A percentile compares a stretch with the other conserved stretches of the same genome.
These are phyloP conservation scores for Blastobotrys aristatus DNA, from an alignment of 1,139 yeast genomes.

Conservation along the genomic window DNA sequence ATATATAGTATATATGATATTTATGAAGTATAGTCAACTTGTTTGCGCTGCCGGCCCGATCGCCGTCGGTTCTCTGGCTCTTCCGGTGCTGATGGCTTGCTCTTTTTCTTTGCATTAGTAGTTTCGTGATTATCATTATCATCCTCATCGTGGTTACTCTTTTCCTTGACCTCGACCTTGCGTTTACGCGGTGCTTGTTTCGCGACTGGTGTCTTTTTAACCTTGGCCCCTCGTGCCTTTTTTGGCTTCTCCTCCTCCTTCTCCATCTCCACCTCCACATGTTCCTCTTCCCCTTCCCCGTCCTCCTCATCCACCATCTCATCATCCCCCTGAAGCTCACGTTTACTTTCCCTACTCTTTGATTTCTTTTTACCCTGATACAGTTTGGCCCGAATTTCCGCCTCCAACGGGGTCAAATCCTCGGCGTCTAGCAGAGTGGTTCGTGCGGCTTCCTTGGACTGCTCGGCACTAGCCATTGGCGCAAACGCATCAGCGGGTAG, in stretches of 20 bases:
- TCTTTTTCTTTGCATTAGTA: constrained; percentile 1
- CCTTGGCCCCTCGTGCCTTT: neutral
- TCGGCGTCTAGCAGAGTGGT: constrained; percentile 48
- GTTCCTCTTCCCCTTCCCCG: constrained; percentile 12
- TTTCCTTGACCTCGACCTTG: constrained; percentile 1
- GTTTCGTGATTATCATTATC: neutral
- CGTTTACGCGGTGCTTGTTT: constrained; percentile 3
- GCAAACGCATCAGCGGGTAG: constrained; percentile 62
- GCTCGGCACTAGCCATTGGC: constrained; percentile 43
- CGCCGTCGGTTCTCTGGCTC: constrained; percentile 6
- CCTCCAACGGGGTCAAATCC: constrained; percentile 14
- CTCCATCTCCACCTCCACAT: constrained; percentile 2
- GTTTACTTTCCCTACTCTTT: neutral
- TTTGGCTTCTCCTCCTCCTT: constrained; percentile 13
- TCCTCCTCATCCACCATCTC: constrained; percentile 11
- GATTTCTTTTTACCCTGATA: constrained; percentile 4
- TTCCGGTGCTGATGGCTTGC: constrained; percentile 1
- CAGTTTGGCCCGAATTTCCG: constrained; percentile 9
- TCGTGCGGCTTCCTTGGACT: constrained; percentile 27
- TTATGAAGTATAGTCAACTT: constrained; percentile 3
- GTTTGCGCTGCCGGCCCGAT: constrained; percentile 9
- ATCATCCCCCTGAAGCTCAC: neutral
- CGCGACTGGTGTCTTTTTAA: neutral
- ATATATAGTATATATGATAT: neutral
- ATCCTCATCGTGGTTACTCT: neutral